These are phyloP conservation scores for Phaffomyces opuntiae DNA, from an alignment of 805 yeast species.

Conservation along the genomic window DNA sequence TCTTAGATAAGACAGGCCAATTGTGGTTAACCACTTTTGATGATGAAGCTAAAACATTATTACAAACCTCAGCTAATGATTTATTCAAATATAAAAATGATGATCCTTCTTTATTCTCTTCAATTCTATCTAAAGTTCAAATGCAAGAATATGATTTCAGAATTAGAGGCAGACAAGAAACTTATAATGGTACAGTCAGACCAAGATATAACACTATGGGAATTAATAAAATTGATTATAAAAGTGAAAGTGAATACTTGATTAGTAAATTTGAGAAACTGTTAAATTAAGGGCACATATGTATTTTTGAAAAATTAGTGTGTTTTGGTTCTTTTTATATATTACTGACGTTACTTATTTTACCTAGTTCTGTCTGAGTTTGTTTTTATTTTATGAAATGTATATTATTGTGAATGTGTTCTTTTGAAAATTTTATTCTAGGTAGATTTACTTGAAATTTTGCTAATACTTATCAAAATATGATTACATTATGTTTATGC, in stretches of 20 bases:
- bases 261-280: constrained; percentile 27
- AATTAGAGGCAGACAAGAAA: constrained; percentile 76
- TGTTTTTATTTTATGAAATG: background rate
- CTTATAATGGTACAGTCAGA: constrained; percentile 70
- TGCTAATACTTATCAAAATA: too few species aligned
- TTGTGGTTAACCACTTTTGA: constrained; percentile 85
- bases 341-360: too few species aligned
- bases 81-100: constrained; percentile 41
- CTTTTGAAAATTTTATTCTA: too few species aligned
- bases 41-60: constrained; percentile 64
- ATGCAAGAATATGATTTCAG: constrained; percentile 72
- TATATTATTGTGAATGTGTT: too few species aligned
- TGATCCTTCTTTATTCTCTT: constrained; percentile 39
- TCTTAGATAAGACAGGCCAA: constrained; percentile 78
- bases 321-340: background rate
- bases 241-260: constrained; percentile 54
- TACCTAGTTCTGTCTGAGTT: background rate
- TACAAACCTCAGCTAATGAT: constrained; percentile 58
- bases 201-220: constrained; percentile 66
- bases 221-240: constrained; percentile 45
- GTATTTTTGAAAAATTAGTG: background rate
- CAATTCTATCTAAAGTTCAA: constrained; percentile 40
- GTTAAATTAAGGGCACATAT: constrained; percentile 4
- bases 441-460: too few species aligned
- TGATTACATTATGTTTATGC: too few species aligned